phyloP scores from a whole-genome alignment of 495 filamentous ascomycete species.

The Lophium mytilinum region DNA sequence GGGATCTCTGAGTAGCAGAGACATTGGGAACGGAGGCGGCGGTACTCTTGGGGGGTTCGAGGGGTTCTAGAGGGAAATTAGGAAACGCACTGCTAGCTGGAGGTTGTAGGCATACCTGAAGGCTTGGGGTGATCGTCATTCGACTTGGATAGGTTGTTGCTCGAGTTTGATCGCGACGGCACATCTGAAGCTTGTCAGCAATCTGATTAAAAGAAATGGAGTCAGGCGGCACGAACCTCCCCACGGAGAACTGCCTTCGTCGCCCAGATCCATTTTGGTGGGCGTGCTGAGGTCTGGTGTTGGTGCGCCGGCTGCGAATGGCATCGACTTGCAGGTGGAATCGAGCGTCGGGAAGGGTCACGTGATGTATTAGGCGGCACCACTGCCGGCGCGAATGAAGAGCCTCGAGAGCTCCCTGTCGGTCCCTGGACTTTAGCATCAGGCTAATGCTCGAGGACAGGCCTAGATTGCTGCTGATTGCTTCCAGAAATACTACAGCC shows the following conservation, averaged over 20 bases:
- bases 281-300: not conserved
- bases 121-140: constrained; percentile 14
- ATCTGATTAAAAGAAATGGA: not conserved
- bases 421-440: no score
- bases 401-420: no score
- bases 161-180: constrained; percentile 29
- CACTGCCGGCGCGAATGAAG: no score
- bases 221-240: constrained; percentile 24
- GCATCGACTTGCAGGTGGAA: no score
- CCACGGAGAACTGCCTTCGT: constrained; percentile 37
- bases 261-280: constrained; percentile 28
- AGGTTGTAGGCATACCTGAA: not conserved
- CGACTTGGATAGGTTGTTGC: constrained; percentile 25
- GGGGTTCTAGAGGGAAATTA: constrained; percentile 8
- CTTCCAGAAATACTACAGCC: no score
- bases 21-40: constrained; percentile 18
- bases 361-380: no score
- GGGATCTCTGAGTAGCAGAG: constrained; percentile 19
- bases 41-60: constrained; percentile 11
- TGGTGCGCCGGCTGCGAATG: not conserved
- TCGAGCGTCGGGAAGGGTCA: no score
- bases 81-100: not conserved
- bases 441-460: no score
- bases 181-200: constrained; percentile 25
- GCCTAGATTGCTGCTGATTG: no score